Evolutionary conservation across 1,139 yeast species (phyloP), one percentile per base, ranked within the genome.

Genomic region (Yamadazyma sp.): DNA sequence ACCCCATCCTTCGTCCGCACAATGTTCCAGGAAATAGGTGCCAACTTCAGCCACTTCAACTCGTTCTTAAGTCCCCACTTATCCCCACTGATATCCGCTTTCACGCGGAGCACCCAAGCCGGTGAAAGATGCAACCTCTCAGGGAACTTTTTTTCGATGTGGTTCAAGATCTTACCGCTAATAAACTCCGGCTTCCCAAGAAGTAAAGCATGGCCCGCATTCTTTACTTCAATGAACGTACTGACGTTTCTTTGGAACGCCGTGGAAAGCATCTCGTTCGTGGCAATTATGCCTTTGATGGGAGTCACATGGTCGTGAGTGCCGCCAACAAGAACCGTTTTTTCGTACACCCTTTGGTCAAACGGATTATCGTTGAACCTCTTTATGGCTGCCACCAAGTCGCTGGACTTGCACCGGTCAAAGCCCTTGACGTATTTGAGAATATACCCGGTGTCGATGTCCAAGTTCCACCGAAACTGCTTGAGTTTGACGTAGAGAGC

Each of bases 11-110:
- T 65, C 4, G 64, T 54, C 10, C 33, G 4, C 13, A n/a, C 12
- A 14, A 78, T 64, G 37, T 67, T 71, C 33, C 46, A 62, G 26
- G 74, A 82, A 1, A 80, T 67, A 0, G 82, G 70, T 37, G 70
- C 69, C 4, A 80, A 67, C 29, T 70, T 63, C 53, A 73, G 69
- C 94, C 94, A 85, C 55, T 85, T 85, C 43, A 67, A 70, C 53
- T 82, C 86, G 53, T 85, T 85, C 56, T 85, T 85, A 45, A 85
- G 61, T 22, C 89, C 86, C 92, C 92, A 85, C 57, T 85, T 85
- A 50, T 78, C 84, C 1, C 84, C 84, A 14, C 79, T 72, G 4
- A 78, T 70, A 39, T 76, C 72, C 2, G 86, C 86, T 51, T 81
- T 78, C 15, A 76, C 67, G 38, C 73, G 70, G 37, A 81, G 65